phyloP scores from a whole-genome alignment of 768 basidiomycete species.

The Atractiella rhizophila region DNA sequence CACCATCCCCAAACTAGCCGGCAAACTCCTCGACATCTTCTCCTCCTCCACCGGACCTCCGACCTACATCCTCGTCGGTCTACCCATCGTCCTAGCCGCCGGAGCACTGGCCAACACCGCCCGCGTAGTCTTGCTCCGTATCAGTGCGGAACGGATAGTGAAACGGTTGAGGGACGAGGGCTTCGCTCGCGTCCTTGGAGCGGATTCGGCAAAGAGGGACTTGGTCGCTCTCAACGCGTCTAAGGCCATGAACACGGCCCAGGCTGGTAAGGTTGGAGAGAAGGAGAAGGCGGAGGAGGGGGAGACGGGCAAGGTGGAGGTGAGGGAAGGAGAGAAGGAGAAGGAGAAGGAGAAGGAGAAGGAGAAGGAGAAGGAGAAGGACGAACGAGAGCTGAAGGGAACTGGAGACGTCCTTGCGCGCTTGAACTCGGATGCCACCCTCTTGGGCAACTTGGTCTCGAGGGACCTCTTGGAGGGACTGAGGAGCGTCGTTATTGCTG shows the following conservation, averaged over 20 bases:
- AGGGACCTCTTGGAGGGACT: constrained; percentile 29
- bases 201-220: constrained; percentile 85
- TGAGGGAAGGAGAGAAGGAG: neutral
- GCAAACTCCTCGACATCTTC: constrained; percentile 84
- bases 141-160: constrained; percentile 76
- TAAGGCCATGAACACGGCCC: constrained; percentile 1
- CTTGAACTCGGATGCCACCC: constrained; percentile 67
- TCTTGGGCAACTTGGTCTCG: constrained; percentile 44
- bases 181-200: constrained; percentile 54
- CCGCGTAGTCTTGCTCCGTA: constrained; percentile 57
- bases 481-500: constrained; percentile 59
- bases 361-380: neutral
- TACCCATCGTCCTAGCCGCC: constrained; percentile 58
- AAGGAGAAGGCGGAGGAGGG: neutral
- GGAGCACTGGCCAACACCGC: constrained; percentile 70
- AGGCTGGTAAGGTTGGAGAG: neutral
- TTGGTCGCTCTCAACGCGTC: constrained; percentile 17
- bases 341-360: neutral
- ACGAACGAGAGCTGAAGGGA: constrained; percentile 23
- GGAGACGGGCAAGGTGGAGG: neutral
- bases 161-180: constrained; percentile 57
- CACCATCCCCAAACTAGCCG: constrained; percentile 78
- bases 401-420: constrained; percentile 84
- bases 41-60: constrained; percentile 32
- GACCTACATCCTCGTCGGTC: too few relatives aligned